A percentile compares a stretch with the other conserved stretches of the same genome.
These are phyloP conservation scores for Talaromyces funiculosus DNA, from an alignment of 2,329 filamentous ascomycete genomes.

Conservation along the genomic window DNA sequence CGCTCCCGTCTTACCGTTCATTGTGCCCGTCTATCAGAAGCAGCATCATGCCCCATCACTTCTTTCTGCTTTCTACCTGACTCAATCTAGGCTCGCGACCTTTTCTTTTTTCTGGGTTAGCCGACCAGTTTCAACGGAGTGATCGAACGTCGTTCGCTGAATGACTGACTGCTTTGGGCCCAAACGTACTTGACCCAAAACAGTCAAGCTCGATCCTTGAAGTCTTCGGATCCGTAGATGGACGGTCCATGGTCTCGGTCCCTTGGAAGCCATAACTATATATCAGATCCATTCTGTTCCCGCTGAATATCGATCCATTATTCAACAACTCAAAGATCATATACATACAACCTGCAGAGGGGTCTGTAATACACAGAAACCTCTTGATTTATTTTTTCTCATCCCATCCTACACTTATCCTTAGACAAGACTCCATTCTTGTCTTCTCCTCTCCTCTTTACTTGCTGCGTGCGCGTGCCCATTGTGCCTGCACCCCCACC, in stretches of 20 bases:
- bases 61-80: constrained; percentile 1
- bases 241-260: neutral
- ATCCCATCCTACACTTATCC: neutral
- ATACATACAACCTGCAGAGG: neutral
- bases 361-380: neutral
- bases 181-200: constrained; percentile 7
- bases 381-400: neutral
- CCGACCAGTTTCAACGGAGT: neutral
- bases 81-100: constrained; percentile 1
- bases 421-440: neutral
- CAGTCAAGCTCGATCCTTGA: neutral
- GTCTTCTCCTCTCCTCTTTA: neutral
- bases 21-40: neutral
- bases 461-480: constrained; percentile 2
- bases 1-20: neutral
- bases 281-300: constrained; percentile 15
- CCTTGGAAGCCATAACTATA: constrained; percentile 5
- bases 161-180: neutral
- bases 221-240: neutral
- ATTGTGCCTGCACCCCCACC: constrained; percentile 14
- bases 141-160: neutral
- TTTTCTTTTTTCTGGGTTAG: neutral
- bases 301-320: constrained; percentile 1
- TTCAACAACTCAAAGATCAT: constrained; percentile 1
- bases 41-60: neutral